Percentiles rank a stretch among this genome's conserved stretches.
phyloP scores from a whole-genome alignment of 2,329 filamentous ascomycete genomes.

The Talaromyces albobiverticillius region DNA sequence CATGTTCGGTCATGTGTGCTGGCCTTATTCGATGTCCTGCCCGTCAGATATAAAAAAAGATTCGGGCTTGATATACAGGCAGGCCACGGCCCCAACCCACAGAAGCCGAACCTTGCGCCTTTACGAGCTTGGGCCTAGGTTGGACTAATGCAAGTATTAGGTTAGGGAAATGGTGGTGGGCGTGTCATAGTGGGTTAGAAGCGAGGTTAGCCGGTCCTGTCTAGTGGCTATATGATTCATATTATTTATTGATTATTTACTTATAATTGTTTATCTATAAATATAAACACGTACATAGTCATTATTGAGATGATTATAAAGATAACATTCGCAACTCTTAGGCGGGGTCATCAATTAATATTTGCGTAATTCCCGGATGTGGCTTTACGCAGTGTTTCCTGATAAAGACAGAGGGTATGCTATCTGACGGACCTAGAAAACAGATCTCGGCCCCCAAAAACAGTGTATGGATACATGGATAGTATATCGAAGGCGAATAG shows the following conservation, averaged over 20 bases:
- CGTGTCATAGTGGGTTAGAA: not conserved
- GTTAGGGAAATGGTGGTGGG: not conserved
- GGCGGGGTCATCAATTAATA: not conserved
- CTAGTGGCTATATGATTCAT: not conserved
- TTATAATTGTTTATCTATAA: not conserved
- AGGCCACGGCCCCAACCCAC: no score
- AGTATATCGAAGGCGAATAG: not conserved
- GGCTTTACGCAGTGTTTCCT: no score
- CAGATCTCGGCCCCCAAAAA: not conserved
- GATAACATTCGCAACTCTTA: no score
- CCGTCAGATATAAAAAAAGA: not conserved
- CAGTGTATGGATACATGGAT: not conserved
- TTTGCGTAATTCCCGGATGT: not conserved
- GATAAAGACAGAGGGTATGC: not conserved
- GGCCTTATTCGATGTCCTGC: not conserved
- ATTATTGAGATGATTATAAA: no score
- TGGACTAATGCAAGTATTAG: not conserved
- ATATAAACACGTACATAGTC: not conserved
- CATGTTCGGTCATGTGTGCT: constrained; percentile 8
- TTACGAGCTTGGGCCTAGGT: not conserved
- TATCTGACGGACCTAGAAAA: no score
- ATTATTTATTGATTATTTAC: not conserved
- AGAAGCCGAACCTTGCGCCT: not conserved
- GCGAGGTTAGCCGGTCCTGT: not conserved
- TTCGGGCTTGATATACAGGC: not conserved